Evolutionary conservation across 305 asterid genomes (phyloP).

Genomic region (Fraxinus baroniana): DNA sequence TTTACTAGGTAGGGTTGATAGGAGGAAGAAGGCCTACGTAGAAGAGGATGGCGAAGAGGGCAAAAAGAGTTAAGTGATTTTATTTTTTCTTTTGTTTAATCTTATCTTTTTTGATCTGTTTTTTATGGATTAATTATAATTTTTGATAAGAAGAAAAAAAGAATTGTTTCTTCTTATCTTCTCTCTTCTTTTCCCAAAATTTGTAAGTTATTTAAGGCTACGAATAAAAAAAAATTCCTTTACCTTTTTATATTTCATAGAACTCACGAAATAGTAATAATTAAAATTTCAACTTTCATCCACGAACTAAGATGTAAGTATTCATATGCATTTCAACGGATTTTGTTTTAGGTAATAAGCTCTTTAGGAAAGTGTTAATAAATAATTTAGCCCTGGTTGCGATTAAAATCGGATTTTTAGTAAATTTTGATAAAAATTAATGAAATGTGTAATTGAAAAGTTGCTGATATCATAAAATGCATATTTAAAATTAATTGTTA

Average conservation of each 20-base stretch:
- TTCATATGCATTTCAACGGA: not conserved
- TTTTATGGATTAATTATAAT: not conserved
- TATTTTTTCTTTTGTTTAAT: not conserved
- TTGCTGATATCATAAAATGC: too few relatives aligned
- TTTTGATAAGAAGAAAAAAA: not conserved
- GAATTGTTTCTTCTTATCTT: constrained; percentile 18
- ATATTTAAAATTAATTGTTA: too few relatives aligned
- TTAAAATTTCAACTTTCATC: too few relatives aligned
- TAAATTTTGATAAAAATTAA: too few relatives aligned
- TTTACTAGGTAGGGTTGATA: constrained; percentile 52
- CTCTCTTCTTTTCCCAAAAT: not conserved
- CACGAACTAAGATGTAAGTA: not conserved
- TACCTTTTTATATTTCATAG: not conserved
- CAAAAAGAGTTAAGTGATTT: constrained; percentile 45
- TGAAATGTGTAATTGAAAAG: too few relatives aligned
- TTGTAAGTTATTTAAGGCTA: constrained; percentile 25
- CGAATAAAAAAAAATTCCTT: constrained; percentile 10
- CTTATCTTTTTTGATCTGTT: not conserved
- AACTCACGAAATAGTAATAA: not conserved
- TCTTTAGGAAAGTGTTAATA: too few relatives aligned
- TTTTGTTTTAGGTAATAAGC: too few relatives aligned
- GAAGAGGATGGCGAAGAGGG: constrained; percentile 76
- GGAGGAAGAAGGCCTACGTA: constrained; percentile 75
- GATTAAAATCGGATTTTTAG: too few relatives aligned
- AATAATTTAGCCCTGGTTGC: too few relatives aligned